Base-by-base conservation (phyloP, 179 eudicot species). In the Vitellaria paradoxa region DNA sequence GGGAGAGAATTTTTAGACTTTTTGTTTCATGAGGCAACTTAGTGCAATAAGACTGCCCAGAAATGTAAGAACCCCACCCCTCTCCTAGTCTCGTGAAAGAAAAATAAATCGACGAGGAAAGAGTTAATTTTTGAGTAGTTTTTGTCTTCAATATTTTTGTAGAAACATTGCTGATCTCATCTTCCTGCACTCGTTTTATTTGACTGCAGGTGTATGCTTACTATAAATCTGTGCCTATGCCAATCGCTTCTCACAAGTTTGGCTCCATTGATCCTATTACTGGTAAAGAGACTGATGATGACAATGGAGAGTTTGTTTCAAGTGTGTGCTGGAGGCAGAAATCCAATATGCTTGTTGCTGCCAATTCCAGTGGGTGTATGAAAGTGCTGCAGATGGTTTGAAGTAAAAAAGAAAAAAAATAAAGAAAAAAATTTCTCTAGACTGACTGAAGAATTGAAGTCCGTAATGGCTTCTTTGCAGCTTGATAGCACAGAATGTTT, bases 301-400 rank as follows among this genome's bases (percentile, higher is more conserved):
- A 90, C 79, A 86, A 86, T 61, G 96, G 96, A 52, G 98, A 91
- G 81, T 96, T 96, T 77, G 99, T 96, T 79, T 96, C 99, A 47
- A 91, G 98, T 77, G 98, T 94, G 57, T 96, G 98, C 82, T 96
- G 98, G 97, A 92, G 90, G 80, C 85, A 83, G 75, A 91, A 92
- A 75, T 94, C 99, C 70, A 87, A 92, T 72, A 86, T 81, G 82
- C 82, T 94, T 68, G 89, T 96, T 78, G 98, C 97, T 76, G 98
- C 99, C 70, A 96, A 91, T 78, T 96, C 98, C 80, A 89, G 75
- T 61, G 99, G 99, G 63, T 89, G 92, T 76, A 86, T 96, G 68
- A 96, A 96, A 90, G 90, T 90, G 79, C 79, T 94, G 63, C 88
- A 89, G 84, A 87, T 96, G 97, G 90, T 91, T 57, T 96, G 72